Conservation (phyloP, 2,329 filamentous ascomycete species). For the Monosporascus sp. region DNA sequence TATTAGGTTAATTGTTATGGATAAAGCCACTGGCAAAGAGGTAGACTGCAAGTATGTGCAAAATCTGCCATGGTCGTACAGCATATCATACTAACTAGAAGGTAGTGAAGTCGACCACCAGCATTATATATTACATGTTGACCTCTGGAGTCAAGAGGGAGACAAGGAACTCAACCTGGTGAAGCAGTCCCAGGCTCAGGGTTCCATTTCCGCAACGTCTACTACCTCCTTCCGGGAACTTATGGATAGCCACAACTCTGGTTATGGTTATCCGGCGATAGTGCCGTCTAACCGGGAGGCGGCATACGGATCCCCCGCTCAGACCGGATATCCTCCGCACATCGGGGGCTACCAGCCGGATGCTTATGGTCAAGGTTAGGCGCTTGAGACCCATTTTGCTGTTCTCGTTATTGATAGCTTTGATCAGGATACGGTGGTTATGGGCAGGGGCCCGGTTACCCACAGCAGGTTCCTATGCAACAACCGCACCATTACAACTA, state of each 20-base stretch:
- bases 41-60: conserved; percentile 71
- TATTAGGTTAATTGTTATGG: conserved; percentile 74
- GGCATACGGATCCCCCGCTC: conserved; percentile 17
- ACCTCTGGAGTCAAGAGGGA: conserved; percentile 62
- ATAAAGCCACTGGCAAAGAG: conserved; percentile 70
- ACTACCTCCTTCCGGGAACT: conserved; percentile 61
- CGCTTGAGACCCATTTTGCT: neutral
- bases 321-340: conserved; percentile 18
- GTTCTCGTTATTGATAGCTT: neutral
- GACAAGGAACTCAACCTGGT: conserved; percentile 61
- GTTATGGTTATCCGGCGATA: conserved; percentile 24
- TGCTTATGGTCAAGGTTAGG: conserved; percentile 23
- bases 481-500: conserved; percentile 24
- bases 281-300: conserved; percentile 23
- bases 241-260: conserved; percentile 19
- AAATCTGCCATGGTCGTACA: neutral
- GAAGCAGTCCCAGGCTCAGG: conserved; percentile 58
- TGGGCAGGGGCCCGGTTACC: conserved; percentile 4
- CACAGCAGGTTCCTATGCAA: conserved; percentile 4
- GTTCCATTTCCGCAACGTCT: conserved; percentile 76
- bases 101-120: conserved; percentile 24
- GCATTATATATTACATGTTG: conserved; percentile 46
- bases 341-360: conserved; percentile 23
- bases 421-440: conserved; percentile 19
- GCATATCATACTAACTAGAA: conserved; percentile 5